Evolutionary conservation across 176 grass and related monocot species (phyloP), one percentile per base, ranked within the genome.

Genomic region (Tuctoria greenei): DNA sequence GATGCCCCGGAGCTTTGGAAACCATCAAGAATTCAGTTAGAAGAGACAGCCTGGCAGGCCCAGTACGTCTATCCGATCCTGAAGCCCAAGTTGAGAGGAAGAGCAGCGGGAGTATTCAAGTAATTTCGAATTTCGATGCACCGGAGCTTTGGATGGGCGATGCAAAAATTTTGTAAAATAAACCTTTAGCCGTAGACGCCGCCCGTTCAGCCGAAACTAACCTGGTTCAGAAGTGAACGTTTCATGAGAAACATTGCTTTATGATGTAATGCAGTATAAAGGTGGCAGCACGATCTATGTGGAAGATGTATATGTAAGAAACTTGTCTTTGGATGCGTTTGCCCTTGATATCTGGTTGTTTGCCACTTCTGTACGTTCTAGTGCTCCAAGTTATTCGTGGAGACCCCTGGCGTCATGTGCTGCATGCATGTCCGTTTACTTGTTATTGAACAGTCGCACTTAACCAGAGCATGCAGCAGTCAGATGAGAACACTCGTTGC

Each of bases 111-210:
- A n/a, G n/a, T n/a, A n/a, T n/a, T n/a, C n/a, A n/a, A n/a, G n/a
- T n/a, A n/a, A n/a, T n/a, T n/a, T n/a, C n/a, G n/a, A n/a, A n/a
- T n/a, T n/a, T n/a, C n/a, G n/a, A n/a, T n/a, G n/a, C n/a, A n/a
- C 26, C 50, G 34, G 49, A 24, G 11, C 41, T 68, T 39, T 67
- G 51, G 49, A 67, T 79, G n/a, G 0, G 56, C 28, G 11, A 68
- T 61, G 76, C 52, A 58, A 36, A 26, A 85, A 12, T 67, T 73
- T 85, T 40, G 55, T 7, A 9, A 34, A 67, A 51, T 73, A 66
- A 59, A 37, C 21, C 24, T 70, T 51, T 24, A 23, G 21, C 0
- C 40, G 26, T 60, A 1, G 64, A 54, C 72, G 59, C 59, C 20
- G 41, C 41, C 7, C 59, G 17, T 16, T 47, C 34, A 47, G 5